Percentiles rank a stretch among this genome's conserved stretches.
These are phyloP conservation scores for Pelargonium fulgidum DNA, from an alignment of 441 rosid genomes.

Conservation along the genomic window DNA sequence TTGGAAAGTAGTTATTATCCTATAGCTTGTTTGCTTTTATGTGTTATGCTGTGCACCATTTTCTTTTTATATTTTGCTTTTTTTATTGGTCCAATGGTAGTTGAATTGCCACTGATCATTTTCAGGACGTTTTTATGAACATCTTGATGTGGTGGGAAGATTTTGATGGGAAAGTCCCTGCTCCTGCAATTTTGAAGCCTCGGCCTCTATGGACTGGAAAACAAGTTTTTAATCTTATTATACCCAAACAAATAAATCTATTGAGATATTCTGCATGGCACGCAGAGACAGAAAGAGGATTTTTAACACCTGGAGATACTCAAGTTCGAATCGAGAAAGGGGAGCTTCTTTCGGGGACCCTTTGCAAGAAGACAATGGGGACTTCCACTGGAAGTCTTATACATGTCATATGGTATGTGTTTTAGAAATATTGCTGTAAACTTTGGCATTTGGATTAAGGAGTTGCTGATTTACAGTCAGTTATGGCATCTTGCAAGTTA, in stretches of 20 bases:
- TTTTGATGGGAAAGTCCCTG: conserved; percentile 96
- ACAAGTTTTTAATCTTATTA: conserved; percentile 94
- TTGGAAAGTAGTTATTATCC: neutral
- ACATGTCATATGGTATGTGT: conserved; percentile 83
- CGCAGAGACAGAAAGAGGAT: conserved; percentile 66
- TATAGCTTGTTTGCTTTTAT: neutral
- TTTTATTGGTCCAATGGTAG: neutral
- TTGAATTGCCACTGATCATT: conserved; percentile 17
- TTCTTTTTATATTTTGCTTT: conserved; percentile 14
- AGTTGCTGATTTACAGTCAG: neutral
- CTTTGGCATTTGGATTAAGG: conserved; percentile 2
- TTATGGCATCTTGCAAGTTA: neutral
- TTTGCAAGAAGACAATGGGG: conserved; percentile 97
- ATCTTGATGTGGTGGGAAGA: conserved; percentile 99
- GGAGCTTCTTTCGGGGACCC: conserved; percentile 84
- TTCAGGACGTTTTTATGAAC: conserved; percentile 98
- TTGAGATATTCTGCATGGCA: conserved; percentile 92
- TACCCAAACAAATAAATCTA: conserved; percentile 97
- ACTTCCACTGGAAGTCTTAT: conserved; percentile 91
- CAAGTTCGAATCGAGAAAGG: conserved; percentile 92
- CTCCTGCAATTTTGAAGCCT: conserved; percentile 90
- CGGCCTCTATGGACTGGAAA: conserved; percentile 98
- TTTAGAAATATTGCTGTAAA: conserved; percentile 5
- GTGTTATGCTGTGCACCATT: neutral
- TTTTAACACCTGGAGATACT: conserved; percentile 89